Evolutionary conservation across 2,329 filamentous ascomycete species (phyloP).

Genomic region (Hymenoscyphus occultus): DNA sequence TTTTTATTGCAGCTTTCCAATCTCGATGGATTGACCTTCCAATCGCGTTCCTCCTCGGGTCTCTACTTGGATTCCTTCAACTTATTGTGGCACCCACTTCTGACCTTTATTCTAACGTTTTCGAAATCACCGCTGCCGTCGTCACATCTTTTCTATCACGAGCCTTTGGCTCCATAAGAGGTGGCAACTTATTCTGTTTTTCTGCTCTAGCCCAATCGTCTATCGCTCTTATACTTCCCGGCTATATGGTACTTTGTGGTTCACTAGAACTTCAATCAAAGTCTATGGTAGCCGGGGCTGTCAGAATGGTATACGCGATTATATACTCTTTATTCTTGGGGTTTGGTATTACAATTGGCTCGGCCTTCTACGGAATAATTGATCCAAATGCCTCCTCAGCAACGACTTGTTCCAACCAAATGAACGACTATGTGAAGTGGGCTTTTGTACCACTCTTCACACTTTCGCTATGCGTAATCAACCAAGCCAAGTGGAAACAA

Average conservation of each 20-base stretch:
- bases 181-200: conserved; percentile 57
- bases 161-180: conserved; percentile 57
- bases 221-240: conserved; percentile 64
- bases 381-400: conserved; percentile 46
- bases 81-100: conserved; percentile 67
- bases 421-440: conserved; percentile 57
- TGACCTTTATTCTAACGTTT: conserved; percentile 64
- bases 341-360: conserved; percentile 56
- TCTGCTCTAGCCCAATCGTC: conserved; percentile 62
- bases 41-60: conserved; percentile 67
- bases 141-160: conserved; percentile 61
- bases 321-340: conserved; percentile 57
- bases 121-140: conserved; percentile 61
- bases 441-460: conserved; percentile 72
- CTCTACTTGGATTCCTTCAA: conserved; percentile 66
- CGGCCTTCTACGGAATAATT: conserved; percentile 52
- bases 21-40: conserved; percentile 71
- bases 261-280: conserved; percentile 55
- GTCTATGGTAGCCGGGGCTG: conserved; percentile 53
- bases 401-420: conserved; percentile 45
- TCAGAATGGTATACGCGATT: conserved; percentile 57
- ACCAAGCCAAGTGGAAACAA: conserved; percentile 79
- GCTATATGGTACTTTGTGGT: conserved; percentile 59
- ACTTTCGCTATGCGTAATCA: conserved; percentile 70
- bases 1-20: conserved; percentile 52